These are phyloP conservation scores for Solanum pimpinellifolium DNA, from an alignment of 257 asterid species.

Conservation along the genomic window DNA sequence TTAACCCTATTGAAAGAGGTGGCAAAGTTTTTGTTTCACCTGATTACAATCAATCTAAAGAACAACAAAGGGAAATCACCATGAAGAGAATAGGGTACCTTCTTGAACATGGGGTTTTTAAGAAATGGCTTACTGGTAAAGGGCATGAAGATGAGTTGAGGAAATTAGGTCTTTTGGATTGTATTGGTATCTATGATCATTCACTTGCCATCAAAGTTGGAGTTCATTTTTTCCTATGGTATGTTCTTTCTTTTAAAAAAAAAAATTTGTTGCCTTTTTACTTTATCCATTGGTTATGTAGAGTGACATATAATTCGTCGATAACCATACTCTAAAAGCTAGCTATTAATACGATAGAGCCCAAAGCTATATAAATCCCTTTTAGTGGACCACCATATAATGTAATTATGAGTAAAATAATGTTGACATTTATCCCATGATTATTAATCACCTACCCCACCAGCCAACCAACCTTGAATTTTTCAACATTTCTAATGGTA, in stretches of 20 bases:
- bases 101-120: slow-evolving; percentile 67
- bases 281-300: no score
- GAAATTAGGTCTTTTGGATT: slow-evolving; percentile 78
- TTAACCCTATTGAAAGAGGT: slow-evolving; percentile 60
- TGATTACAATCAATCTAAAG: slow-evolving; percentile 90
- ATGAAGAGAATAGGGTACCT: slow-evolving; percentile 76
- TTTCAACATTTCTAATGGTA: neutral
- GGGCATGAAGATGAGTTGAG: slow-evolving; percentile 78
- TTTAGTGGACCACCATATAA: no score
- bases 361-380: no score
- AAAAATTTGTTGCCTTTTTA: no score
- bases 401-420: no score
- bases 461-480: neutral
- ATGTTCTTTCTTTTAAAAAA: neutral
- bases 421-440: neutral
- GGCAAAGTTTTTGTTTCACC: slow-evolving; percentile 69
- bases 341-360: no score
- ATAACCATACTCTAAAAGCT: no score
- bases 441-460: neutral
- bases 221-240: slow-evolving; percentile 87
- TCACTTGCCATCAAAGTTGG: slow-evolving; percentile 81
- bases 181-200: slow-evolving; percentile 65
- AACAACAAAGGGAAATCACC: slow-evolving; percentile 94
- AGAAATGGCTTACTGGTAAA: slow-evolving; percentile 68
- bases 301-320: no score